Base-by-base conservation (phyloP, 805 yeast genomes). In the Zygoascus biomembranicola region DNA sequence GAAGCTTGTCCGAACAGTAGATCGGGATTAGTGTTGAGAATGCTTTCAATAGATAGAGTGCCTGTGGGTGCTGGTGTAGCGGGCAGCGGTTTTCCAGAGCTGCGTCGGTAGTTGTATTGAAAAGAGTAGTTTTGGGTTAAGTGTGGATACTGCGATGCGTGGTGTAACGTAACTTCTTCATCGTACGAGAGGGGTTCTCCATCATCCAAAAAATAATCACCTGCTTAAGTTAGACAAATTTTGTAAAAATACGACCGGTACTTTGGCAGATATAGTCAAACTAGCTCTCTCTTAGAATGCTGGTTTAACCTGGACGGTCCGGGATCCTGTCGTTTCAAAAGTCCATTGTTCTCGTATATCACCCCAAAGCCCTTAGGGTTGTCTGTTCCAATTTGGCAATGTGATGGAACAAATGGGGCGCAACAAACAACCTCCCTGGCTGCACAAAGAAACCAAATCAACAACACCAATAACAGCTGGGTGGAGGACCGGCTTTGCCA, bases 131-230 rank as follows among this genome's bases (percentile, higher is more conserved):
- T 50, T 32, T 42, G 37, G 13, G 51, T 48, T 14, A 57, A 55
- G 37, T 59, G 57, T 18, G 53, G 51, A 49, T 51, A 49, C 46
- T 49, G 53, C 1, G 59, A 51, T 5, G 61, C 58, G 35, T 56
- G 61, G 16, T 52, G 56, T 20, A 60, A 50, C 1, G 61, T 52
- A 41, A 54, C 47, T 47, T 60, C 63, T 50, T 60, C 63, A 16
- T 58, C 63, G 16, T 45, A 39, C 18, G 61, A 59, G 37, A 60
- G 47, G 11, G 55, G 59, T 37, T 56, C 61, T n/a, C 59, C 63
- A 32, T 31, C 55, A 11, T 47, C 35, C 10, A 28, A 31, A 23
- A 18, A 46, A 14, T 44, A 28, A n/a, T 44, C 32, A 26, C 13
- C 47, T 42, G 26, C 16, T 14, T 10, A 42, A 42, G 18, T 20